These are phyloP conservation scores for Spathaspora arborariae DNA, from an alignment of 805 yeast species.

Conservation along the genomic window DNA sequence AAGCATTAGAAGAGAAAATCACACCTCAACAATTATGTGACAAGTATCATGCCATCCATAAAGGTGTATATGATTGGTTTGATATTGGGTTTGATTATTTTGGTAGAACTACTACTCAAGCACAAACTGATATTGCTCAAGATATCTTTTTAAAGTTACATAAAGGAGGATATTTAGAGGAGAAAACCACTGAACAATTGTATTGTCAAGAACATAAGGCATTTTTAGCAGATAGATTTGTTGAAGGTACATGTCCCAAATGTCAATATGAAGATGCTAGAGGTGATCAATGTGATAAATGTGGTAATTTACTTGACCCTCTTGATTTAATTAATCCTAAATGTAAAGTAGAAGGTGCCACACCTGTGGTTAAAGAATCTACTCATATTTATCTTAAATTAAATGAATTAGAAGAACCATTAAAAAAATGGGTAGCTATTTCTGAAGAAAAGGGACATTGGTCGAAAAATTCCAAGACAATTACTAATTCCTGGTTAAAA, in stretches of 20 bases:
- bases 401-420: slow-evolving; percentile 76
- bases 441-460: slow-evolving; percentile 74
- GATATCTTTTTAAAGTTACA: slow-evolving; percentile 77
- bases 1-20: slow-evolving; percentile 90
- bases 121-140: slow-evolving; percentile 94
- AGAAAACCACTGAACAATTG: slow-evolving; percentile 82
- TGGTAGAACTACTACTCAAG: slow-evolving; percentile 91
- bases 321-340: slow-evolving; percentile 92
- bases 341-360: slow-evolving; percentile 84
- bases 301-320: slow-evolving; percentile 88
- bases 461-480: slow-evolving; percentile 88
- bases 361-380: slow-evolving; percentile 77
- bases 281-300: slow-evolving; percentile 98
- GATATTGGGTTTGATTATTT: slow-evolving; percentile 91
- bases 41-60: slow-evolving; percentile 83
- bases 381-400: slow-evolving; percentile 82
- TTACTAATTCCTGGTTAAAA: slow-evolving; percentile 89
- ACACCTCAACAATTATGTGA: slow-evolving; percentile 88
- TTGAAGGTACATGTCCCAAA: slow-evolving; percentile 96
- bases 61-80: slow-evolving; percentile 94
- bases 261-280: slow-evolving; percentile 96
- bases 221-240: slow-evolving; percentile 92
- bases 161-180: slow-evolving; percentile 79
- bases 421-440: slow-evolving; percentile 67
- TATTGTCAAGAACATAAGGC: slow-evolving; percentile 90